A percentile compares a stretch with the other conserved stretches of the same genome.
phyloP scores from a whole-genome alignment of 2,329 filamentous ascomycete species.

The Penicillium verrucosum region DNA sequence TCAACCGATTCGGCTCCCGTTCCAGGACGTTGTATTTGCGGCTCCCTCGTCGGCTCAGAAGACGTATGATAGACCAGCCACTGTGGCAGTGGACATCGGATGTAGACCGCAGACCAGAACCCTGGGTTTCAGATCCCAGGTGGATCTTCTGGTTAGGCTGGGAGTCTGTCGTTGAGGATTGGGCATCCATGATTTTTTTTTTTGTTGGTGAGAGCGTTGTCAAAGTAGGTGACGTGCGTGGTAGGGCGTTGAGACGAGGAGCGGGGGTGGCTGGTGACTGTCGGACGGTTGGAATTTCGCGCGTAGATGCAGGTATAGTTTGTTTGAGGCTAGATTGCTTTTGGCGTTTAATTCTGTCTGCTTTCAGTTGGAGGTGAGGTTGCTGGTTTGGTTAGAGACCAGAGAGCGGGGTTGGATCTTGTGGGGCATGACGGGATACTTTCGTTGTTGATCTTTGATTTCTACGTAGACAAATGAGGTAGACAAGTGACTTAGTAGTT shows the following conservation, averaged over 20 bases:
- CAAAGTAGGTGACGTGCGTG: not conserved
- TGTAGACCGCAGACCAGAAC: not conserved
- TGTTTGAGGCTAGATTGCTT: not conserved
- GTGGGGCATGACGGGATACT: slow-evolving; percentile 10
- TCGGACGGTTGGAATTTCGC: not conserved
- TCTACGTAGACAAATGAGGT: not conserved
- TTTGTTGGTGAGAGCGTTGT: not conserved
- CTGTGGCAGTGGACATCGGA: not conserved
- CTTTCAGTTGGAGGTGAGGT: slow-evolving; percentile 1
- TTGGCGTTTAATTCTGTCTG: not conserved
- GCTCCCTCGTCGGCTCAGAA: slow-evolving; percentile 22
- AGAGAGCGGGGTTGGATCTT: slow-evolving; percentile 15
- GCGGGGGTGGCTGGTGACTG: slow-evolving; percentile 7
- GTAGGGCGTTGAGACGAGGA: not conserved
- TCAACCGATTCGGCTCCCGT: slow-evolving; percentile 24
- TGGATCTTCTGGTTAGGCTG: not conserved
- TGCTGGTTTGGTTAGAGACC: slow-evolving; percentile 12
- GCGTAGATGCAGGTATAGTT: not conserved
- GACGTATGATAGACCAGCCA: slow-evolving; percentile 22
- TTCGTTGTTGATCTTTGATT: not conserved
- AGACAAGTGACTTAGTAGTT: not conserved
- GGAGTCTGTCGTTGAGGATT: slow-evolving; percentile 12
- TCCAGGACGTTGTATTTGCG: slow-evolving; percentile 22
- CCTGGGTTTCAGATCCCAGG: not conserved
- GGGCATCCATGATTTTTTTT: slow-evolving; percentile 18